Base-by-base conservation (phyloP, 2,329 filamentous ascomycete species). In the Colletotrichum cuscutae region DNA sequence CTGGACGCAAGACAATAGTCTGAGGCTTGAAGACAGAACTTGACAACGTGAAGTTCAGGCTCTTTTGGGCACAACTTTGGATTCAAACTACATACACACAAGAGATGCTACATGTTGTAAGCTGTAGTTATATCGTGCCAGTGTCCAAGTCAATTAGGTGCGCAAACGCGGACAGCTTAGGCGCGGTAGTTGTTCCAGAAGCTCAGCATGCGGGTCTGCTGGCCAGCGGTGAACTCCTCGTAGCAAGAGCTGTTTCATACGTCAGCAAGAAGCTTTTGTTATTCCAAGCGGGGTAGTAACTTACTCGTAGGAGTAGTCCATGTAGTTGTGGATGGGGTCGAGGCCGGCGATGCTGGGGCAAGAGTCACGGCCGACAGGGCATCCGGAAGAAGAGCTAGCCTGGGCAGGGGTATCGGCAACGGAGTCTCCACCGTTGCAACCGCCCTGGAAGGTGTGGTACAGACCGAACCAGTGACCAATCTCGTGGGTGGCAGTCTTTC, bases 401-500 rank as follows among this genome's bases (percentile, higher is more conserved):
- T 83, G 78, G 30, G 82, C 79, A 32, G 84, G 83, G 26, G 84
- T 86, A 71, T 86, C 85, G 66, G 77, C 75, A 24, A 86, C 77
- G 52, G 74, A 77, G 76, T 87, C 85, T 53, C 83, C 84, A 6
- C 79, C 77, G 19, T 15, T 74, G 75, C 82, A 82, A 72, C 82
- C 84, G 54, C 82, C 84, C 72, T 86, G 77, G 78, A 87, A 87
- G 58, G 85, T 86, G 78, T 88, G 86, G 76, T 80, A 81, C 24
- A 88, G 81, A 64, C 85, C 85, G 63, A 87, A 78, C 85, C 85
- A 87, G 80, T 87, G 86, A 15, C 86, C 86, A 56, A 84, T 78
- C 78, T 87, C 86, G 79, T 87, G 85, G 46, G 76, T 77, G 32
- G 74, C 76, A 3, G 80, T 79, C 75, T 78, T 79, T 22, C 81